Evolutionary conservation across 495 filamentous ascomycete species (phyloP).

Genomic region (Xylaria telfairii): DNA sequence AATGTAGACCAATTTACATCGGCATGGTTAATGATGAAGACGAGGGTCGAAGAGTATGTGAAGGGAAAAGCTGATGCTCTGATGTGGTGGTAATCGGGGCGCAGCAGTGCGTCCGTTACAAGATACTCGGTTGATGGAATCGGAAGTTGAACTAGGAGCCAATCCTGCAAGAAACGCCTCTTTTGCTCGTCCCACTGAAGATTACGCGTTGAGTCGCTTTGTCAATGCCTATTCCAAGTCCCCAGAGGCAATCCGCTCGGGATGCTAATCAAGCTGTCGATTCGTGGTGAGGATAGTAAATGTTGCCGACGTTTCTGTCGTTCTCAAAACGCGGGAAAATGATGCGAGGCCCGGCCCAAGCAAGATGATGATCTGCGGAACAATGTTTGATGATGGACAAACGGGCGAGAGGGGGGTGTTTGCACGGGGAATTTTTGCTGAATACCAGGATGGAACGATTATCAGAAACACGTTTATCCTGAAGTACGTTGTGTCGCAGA

Average conservation of each 20-base stretch:
- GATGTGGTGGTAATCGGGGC: conserved; percentile 25
- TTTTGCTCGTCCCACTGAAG: not conserved
- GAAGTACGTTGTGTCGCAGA: conserved; percentile 29
- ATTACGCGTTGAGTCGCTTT: not conserved
- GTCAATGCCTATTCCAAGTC: not conserved
- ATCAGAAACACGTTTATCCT: conserved; percentile 19
- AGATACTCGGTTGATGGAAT: conserved; percentile 2
- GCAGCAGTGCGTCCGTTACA: conserved; percentile 30
- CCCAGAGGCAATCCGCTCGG: not conserved
- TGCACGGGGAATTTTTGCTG: conserved; percentile 11
- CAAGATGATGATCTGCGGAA: conserved; percentile 24
- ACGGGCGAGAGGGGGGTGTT: conserved; percentile 4
- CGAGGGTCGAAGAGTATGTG: not conserved
- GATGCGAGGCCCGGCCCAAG: conserved; percentile 19
- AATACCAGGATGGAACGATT: conserved; percentile 3
- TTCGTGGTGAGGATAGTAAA: not conserved
- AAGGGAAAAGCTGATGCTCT: conserved; percentile 13
- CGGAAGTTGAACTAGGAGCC: not conserved
- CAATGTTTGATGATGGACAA: conserved; percentile 24
- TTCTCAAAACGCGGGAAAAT: conserved; percentile 6
- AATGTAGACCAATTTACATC: conserved; percentile 16
- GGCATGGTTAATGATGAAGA: conserved; percentile 16
- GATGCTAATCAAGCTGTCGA: not conserved
- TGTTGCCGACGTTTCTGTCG: not conserved
- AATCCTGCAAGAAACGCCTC: not conserved